Base-by-base conservation (phyloP, 2,329 filamentous ascomycete species). In the Neurospora sp. region DNA sequence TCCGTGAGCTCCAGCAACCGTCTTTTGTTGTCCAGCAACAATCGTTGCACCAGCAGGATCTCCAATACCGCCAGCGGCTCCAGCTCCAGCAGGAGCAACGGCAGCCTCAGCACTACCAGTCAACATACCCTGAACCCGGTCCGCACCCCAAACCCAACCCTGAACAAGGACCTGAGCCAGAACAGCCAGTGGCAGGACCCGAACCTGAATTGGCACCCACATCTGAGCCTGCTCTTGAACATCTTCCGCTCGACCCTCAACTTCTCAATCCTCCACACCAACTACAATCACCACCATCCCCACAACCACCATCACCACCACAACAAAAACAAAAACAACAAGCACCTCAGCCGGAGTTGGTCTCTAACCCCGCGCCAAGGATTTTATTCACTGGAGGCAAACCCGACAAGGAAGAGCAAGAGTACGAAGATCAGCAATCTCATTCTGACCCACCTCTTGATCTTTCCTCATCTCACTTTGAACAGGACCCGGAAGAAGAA, bases 131-230 rank as follows among this genome's bases (percentile, higher is more conserved):
- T 11, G 71, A 72, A 42, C 66, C 71, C 39, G 69, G 66, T 9
- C 39, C 68, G 11, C 62, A 69, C 67, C 67, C 43, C 28, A 71
- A 69, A 39, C 70, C 68, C 17, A 70, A 74, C 19, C 62, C 71
- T n/a, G 69, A 72, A 38, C 68, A 69, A 13, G 70, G 71, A 66
- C 66, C 70, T 3, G 68, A 71, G 67, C 66, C 68, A 3, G 70
- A 72, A 67, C 58, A 38, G 42, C 68, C 66, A 28, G 68, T 68
- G 33, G 40, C 68, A 19, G 68, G 68, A n/a, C 66, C 69, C 23
- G 67, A 70, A 11, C 67, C 70, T 10, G 72, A 69, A 33, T 71
- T 70, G 38, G 69, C 69, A 58, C 23, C 67, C 23, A 58, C 69
- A 39, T 69, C 28, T 68, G 62, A 69, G 66, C 43, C 67, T 38